Conservation (phyloP, 768 basidiomycete species). For the Brasilioporus rufonigricans region DNA sequence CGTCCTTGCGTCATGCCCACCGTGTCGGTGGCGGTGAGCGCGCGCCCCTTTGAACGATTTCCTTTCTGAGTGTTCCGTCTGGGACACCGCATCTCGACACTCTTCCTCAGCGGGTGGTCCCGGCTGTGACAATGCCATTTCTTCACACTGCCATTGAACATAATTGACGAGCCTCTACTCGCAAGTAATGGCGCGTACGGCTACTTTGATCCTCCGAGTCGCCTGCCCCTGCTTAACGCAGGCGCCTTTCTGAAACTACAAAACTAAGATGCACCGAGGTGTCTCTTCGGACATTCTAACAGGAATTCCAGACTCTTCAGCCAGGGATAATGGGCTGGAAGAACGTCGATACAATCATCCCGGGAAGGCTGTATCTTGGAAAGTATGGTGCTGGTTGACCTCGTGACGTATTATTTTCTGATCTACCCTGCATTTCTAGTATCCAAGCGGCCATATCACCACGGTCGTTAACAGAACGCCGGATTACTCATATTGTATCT, state of each 20-base stretch:
- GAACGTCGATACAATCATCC: constrained; percentile 67
- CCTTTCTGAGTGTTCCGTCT: constrained; percentile 32
- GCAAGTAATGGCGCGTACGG: constrained; percentile 26
- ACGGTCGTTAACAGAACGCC: constrained; percentile 67
- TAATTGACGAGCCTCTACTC: constrained; percentile 20
- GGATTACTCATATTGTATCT: constrained; percentile 77
- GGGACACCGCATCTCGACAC: constrained; percentile 27
- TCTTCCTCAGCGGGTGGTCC: constrained; percentile 24
- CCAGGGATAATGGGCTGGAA: constrained; percentile 46
- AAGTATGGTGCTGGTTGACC: constrained; percentile 51
- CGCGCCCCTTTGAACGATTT: constrained; percentile 20
- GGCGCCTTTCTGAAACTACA: constrained; percentile 27
- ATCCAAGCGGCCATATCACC: constrained; percentile 69
- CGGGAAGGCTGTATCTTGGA: constrained; percentile 66
- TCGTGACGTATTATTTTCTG: constrained; percentile 37
- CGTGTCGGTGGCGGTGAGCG: constrained; percentile 31
- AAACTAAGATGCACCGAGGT: constrained; percentile 31
- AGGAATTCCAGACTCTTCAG: constrained; percentile 28
- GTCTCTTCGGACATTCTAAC: constrained; percentile 22
- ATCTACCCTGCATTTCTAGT: constrained; percentile 45
- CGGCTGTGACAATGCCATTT: constrained; percentile 33
- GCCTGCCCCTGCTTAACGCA: constrained; percentile 23
- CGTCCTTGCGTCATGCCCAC: constrained; percentile 25
- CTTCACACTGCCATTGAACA: constrained; percentile 32
- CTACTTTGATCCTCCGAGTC: constrained; percentile 32